These are phyloP conservation scores for Aspergillus neotritici DNA, from an alignment of 2,329 filamentous ascomycete species.

Conservation along the genomic window DNA sequence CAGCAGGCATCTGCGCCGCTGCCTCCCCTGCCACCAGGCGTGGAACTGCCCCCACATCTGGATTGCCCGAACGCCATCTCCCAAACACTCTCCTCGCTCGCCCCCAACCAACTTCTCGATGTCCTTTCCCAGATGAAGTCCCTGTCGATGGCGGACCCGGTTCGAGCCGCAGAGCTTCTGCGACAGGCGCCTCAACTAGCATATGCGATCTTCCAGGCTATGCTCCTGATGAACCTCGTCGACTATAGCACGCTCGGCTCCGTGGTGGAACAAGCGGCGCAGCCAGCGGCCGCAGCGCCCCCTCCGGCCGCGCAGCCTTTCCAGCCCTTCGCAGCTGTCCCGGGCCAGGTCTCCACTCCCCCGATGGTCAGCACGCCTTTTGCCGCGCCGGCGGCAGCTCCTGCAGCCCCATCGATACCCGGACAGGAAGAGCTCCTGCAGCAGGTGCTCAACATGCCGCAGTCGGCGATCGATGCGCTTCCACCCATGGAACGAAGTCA, in stretches of 20 bases:
- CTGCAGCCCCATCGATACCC: conserved; percentile 42
- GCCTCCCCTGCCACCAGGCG: conserved; percentile 76
- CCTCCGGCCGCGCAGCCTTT: conserved; percentile 33
- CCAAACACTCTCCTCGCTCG: conserved; percentile 78
- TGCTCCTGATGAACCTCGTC: conserved; percentile 87
- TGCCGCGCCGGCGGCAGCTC: conserved; percentile 41
- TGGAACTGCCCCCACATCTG: conserved; percentile 75
- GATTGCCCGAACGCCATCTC: conserved; percentile 88
- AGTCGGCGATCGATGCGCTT: conserved; percentile 72
- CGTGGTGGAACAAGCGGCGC: conserved; percentile 62
- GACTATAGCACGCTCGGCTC: conserved; percentile 75
- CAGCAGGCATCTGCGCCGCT: conserved; percentile 51
- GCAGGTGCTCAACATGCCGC: conserved; percentile 74
- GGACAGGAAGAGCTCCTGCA: conserved; percentile 70
- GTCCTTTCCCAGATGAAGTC: conserved; percentile 93
- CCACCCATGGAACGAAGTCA: conserved; percentile 70
- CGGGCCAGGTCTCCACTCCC: conserved; percentile 49
- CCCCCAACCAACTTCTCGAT: conserved; percentile 82
- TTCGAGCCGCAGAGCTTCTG: conserved; percentile 78
- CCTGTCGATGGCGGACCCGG: conserved; percentile 73
- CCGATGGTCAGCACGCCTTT: conserved; percentile 42
- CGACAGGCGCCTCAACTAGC: conserved; percentile 85
- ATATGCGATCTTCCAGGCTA: conserved; percentile 90
- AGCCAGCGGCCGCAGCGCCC: conserved; percentile 35
- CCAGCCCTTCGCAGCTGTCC: conserved; percentile 33